Evolutionary conservation across 768 basidiomycete genomes (phyloP), one percentile per base, ranked within the genome.

Genomic region (Calocybe indica): DNA sequence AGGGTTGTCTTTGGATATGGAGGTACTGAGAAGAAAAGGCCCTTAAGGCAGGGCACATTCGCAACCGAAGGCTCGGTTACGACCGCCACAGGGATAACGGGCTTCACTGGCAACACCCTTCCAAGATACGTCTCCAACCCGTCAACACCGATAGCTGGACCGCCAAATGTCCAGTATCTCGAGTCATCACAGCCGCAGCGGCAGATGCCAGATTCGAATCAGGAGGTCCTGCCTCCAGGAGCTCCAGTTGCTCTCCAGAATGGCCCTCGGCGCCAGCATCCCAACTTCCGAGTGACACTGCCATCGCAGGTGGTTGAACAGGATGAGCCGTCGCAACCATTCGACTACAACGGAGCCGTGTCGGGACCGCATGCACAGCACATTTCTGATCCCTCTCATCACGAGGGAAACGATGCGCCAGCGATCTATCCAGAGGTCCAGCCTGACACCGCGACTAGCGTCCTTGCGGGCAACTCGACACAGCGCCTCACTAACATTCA

Each of bases 101-200:
- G 22, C 22, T 6, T 32, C 11, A 61, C 62, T 22, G 63, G 62
- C 5, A 69, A 60, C 29, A 65, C 62, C 12, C 60, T 62, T 41
- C 64, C 63, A n/a, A 51, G 60, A 46, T 72, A 72, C 37, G 62
- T 58, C 10, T 67, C 68, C 5, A 69, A 67, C 48, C 70, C 69
- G 14, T 55, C 63, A 32, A 46, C 62, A 38, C 61, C 62, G 38
- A 69, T 67, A 60, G 67, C 65, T 47, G 51, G 63, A 8, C 61
- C 63, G 3, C 40, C 40, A 5, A 33, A 52, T 50, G 33, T 55
- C 49, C 54, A 58, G 36, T 46, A 48, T 13, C 5, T 50, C 4
- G 43, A 42, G 3, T 40, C 46, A 13, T 38, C 33, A 5, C 53
- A 54, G n/a, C 40, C 48, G 34, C 47, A 47, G 4, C 48, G 59